Evolutionary conservation across 2,329 filamentous ascomycete genomes (phyloP), one percentile per base, ranked within the genome.

Genomic region (Trichophyton verrucosum): DNA sequence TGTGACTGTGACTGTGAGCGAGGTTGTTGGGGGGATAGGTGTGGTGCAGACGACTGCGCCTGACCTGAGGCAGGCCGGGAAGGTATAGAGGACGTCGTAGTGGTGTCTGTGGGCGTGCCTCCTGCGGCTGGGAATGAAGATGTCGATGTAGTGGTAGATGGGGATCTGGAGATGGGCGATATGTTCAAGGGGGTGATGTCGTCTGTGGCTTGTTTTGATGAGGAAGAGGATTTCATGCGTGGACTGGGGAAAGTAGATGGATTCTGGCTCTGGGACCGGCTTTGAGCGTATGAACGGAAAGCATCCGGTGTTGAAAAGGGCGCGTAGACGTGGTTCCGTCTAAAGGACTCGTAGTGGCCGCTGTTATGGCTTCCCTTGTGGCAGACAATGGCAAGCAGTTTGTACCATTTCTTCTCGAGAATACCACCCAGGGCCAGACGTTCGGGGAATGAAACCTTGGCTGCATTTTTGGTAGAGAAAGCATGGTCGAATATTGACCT

Each of bases 331-430:
- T 89, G 87, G 73, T 97, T 94, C 42, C 94, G 83, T 38, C 94
- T 83, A 73, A 97, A 97, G 0, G 91, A 92, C 73, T 99, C 94
- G 75, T 99, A 99, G 71, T 99, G 94, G 0, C 94, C 94, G 68
- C 91, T 96, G 70, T 96, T 87, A 72, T 99, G 94, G 64, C 89
- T 95, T 42, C 94, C 94, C 69, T 95, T 95, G 71, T 99, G 94
- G 22, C 89, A 95, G 40, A 99, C 90, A 40, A 95, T 83, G 11
- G 87, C 90, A 0, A 95, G 81, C 3, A 99, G 79, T 68, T 86
- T 89, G 74, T 96, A 99, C 70, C 83, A 87, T 65, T 85, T 87
- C 68, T 87, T 85, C 61, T 87, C 82, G 49, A 94, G 75, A 24
- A 97, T 77, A 0, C 90, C 85, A 0, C 94, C 94, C 2, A 99